Conservation (phyloP, 495 filamentous ascomycete species). For the Xylaria intraflava region DNA sequence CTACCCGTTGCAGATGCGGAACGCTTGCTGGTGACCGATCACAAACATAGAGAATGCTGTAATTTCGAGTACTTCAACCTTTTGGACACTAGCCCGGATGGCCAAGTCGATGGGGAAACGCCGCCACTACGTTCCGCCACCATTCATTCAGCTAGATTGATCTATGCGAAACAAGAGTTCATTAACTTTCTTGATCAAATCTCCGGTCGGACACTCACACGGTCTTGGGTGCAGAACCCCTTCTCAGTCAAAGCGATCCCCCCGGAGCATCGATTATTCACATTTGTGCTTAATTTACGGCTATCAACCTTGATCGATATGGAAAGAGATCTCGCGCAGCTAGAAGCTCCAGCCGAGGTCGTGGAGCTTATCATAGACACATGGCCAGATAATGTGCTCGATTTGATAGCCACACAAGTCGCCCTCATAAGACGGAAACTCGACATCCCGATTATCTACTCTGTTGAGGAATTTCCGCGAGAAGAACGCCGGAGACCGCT, state of each 20-base stretch:
- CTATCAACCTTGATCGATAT: conserved; percentile 53
- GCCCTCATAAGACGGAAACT: conserved; percentile 58
- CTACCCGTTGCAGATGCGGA: conserved; percentile 44
- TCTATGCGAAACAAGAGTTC: conserved; percentile 68
- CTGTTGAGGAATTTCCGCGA: conserved; percentile 50
- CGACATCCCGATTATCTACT: conserved; percentile 62
- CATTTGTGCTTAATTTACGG: conserved; percentile 58
- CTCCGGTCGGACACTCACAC: conserved; percentile 49
- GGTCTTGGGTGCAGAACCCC: conserved; percentile 58
- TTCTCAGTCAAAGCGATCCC: conserved; percentile 66
- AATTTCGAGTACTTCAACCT: conserved; percentile 80
- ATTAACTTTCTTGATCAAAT: conserved; percentile 62
- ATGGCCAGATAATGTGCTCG: conserved; percentile 47
- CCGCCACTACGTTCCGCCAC: conserved; percentile 44
- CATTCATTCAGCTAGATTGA: conserved; percentile 48
- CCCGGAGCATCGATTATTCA: conserved; percentile 57
- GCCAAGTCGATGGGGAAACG: conserved; percentile 33
- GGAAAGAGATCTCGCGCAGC: conserved; percentile 50
- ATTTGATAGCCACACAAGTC: conserved; percentile 49
- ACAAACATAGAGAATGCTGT: conserved; percentile 57
- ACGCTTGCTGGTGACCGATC: conserved; percentile 47
- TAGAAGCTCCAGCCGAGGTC: conserved; percentile 64
- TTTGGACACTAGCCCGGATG: conserved; percentile 38
- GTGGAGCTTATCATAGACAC: conserved; percentile 65
- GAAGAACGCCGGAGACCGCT: conserved; percentile 34